Base-by-base conservation (phyloP, 495 filamentous ascomycete genomes). In the Daldinia loculata region DNA sequence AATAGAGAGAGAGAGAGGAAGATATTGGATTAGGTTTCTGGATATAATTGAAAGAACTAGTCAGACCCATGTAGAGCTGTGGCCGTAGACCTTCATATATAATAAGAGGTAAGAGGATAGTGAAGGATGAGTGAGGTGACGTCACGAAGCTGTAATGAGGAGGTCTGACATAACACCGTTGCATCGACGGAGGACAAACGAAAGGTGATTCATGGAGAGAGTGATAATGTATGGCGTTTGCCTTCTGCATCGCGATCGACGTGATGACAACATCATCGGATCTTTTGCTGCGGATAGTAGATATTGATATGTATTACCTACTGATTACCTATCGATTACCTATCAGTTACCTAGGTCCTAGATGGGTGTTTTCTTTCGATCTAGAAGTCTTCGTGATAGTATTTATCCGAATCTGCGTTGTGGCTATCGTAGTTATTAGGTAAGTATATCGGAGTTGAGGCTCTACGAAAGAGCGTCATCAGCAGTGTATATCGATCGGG, bases 221-320 rank as follows among this genome's bases (percentile, higher is more conserved):
- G 34, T 30, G 43, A 30, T 26, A 53, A 15, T 32, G n/a, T 38
- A 61, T 50, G 50, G 38, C 24, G 58, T 56, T 56, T 48, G 22
- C 17, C 7, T 12, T 17, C 38, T 27, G 30, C 39, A 61, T 29
- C 30, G 22, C 32, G 67, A 36, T 69, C 62, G 68, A 62, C 52
- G 43, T 66, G 32, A 66, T 61, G 68, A 66, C 32, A 52, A 32
- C 56, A 60, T 43, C 43, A 26, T 60, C 63, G 45, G 45, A 60
- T 45, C 43, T 59, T 66, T 66, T 60, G 56, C 32, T 60, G 24
- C 43, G 63, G 63, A 24, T 22, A 30, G 12, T 11, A 53, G 26
- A 19, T 45, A 8, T 6, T 5, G 9, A 48, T 24, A 12, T 24
- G 17, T 19, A 19, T 17, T 19, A 45, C 6, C 41, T 45, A 45